phyloP scores from a whole-genome alignment of 2,329 filamentous ascomycete species.

The Hypoxylon sp. region DNA sequence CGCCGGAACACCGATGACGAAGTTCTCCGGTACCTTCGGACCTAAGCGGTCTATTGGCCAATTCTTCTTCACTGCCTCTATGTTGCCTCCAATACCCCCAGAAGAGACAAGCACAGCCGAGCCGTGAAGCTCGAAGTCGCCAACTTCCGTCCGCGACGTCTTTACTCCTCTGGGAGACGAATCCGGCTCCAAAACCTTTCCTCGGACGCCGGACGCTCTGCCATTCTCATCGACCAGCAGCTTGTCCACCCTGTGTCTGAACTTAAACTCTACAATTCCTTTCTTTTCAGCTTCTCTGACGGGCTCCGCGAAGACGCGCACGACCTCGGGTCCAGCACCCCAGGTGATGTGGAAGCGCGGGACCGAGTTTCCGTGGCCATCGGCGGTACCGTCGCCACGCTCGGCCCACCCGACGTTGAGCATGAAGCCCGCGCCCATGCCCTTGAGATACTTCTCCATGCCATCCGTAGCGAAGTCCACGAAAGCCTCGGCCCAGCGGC shows the following conservation, averaged over 20 bases:
- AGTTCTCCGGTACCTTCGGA: conserved; percentile 67
- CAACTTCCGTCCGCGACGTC: conserved; percentile 64
- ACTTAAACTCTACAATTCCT: conserved; percentile 69
- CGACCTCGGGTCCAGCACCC: conserved; percentile 73
- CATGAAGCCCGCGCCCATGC: conserved; percentile 66
- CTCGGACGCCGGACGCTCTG: conserved; percentile 67
- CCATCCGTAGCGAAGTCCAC: conserved; percentile 73
- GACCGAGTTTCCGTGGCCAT: conserved; percentile 74
- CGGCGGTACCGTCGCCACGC: conserved; percentile 68
- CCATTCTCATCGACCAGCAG: conserved; percentile 68
- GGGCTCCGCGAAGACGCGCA: conserved; percentile 70
- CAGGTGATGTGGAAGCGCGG: conserved; percentile 74
- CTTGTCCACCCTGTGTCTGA: conserved; percentile 71
- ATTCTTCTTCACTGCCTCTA: conserved; percentile 70
- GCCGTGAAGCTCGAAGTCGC: conserved; percentile 67
- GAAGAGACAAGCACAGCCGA: conserved; percentile 69
- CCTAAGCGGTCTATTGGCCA: conserved; percentile 73
- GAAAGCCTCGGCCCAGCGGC: conserved; percentile 74
- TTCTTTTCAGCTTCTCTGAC: conserved; percentile 66
- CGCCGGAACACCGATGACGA: conserved; percentile 73
- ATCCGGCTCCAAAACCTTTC: conserved; percentile 67
- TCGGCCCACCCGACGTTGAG: conserved; percentile 73
- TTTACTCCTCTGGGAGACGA: conserved; percentile 66
- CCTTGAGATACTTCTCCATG: conserved; percentile 71
- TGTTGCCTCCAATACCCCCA: conserved; percentile 73